These are phyloP conservation scores for Penicillium herquei DNA, from an alignment of 495 filamentous ascomycete species.

Conservation along the genomic window DNA sequence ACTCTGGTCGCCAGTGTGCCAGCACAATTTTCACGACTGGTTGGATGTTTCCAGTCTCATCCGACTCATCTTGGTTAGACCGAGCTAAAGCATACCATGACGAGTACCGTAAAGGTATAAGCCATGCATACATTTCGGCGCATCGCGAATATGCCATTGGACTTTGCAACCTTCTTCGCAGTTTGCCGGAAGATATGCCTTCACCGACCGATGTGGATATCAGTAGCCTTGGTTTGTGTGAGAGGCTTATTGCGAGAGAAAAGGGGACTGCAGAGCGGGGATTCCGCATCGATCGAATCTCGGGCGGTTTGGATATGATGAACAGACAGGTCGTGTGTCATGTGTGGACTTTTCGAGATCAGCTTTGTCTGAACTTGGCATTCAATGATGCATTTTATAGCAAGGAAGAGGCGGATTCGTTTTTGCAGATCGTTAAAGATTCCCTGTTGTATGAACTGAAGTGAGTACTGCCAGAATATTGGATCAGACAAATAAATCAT, in stretches of 20 bases:
- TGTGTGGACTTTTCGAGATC: conserved; percentile 6
- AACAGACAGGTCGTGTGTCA: conserved; percentile 3
- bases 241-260: conserved; percentile 1
- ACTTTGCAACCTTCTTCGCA: conserved; percentile 3
- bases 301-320: conserved; percentile 2
- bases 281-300: conserved; percentile 5
- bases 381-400: conserved; percentile 3
- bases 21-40: conserved; percentile 7
- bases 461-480: not conserved
- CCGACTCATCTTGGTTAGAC: conserved; percentile 4
- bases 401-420: not conserved
- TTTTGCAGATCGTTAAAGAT: conserved; percentile 2
- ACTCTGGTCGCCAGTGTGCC: conserved; percentile 3
- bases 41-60: conserved; percentile 5
- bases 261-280: conserved; percentile 4
- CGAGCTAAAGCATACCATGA: conserved; percentile 3
- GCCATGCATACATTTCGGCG: not conserved
- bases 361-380: conserved; percentile 4
- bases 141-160: conserved; percentile 4
- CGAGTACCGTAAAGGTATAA: conserved; percentile 6
- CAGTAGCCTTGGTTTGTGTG: conserved; percentile 2
- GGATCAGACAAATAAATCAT: not conserved
- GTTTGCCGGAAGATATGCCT: not conserved
- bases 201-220: conserved; percentile 3
- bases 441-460: conserved; percentile 2